Evolutionary conservation across 164 flowering plant species (phyloP), one percentile per base, ranked within the genome.

Genomic region (Buxus sempervirens): DNA sequence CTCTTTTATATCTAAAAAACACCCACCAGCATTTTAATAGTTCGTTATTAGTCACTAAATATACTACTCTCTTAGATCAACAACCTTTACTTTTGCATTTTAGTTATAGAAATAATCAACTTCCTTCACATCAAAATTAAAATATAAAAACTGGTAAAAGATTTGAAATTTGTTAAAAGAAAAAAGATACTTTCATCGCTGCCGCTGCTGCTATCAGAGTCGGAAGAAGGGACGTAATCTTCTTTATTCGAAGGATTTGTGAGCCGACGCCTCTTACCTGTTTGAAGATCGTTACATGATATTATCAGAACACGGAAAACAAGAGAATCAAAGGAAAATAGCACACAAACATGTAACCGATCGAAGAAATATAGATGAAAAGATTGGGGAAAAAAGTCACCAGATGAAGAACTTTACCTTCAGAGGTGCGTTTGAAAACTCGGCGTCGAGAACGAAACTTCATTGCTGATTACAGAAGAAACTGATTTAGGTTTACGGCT

Each of bases 191-290:
- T 74, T 70, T 60, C 64, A 38, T 70, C 69, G 28, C 48, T 28
- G 28, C 48, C 24, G 28, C 19, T 10, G 55, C 57, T 63, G 55
- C 19, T 20, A 69, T 78, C 80, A 32, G 78, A 73, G 69, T 77
- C 80, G 18, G 75, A 69, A 21, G 62, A 25, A 0, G 66, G 58
- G 27, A 26, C 67, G 49, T n/a, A 48, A 60, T 65, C 67, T 24
- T 73, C 82, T n/a, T 69, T 67, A 23, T 71, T 80, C 27, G 69
- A 73, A 58, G 25, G 25, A 49, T 66, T 74, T 25, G 0, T 27
- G 16, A 0, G 20, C 62, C 28, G 49, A 15, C 19, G 7, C 54
- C 51, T 54, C 19, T 66, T 23, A 9, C 66, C 72, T 73, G 53
- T 42, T 63, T 38, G 48, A n/a, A 48, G 14, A 58, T 14, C 41